phyloP scores from a whole-genome alignment of 345 rosid genomes.

The Reutealis trisperma region DNA sequence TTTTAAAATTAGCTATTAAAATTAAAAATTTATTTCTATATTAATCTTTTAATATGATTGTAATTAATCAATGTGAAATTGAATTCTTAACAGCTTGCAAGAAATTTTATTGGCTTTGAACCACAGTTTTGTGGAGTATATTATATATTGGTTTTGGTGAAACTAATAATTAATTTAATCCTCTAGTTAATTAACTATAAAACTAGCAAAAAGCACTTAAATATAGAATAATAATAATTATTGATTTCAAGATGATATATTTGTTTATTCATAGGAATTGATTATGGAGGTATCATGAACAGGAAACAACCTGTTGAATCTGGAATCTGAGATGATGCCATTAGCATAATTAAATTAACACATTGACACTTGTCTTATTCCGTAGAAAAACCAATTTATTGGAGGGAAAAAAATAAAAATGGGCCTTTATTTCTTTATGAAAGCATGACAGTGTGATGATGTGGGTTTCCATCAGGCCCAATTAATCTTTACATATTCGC shows the following conservation, averaged over 20 bases:
- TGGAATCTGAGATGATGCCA: neutral
- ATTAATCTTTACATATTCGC: too few relatives aligned
- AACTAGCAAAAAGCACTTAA: too few relatives aligned
- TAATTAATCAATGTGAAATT: too few relatives aligned
- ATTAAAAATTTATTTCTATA: too few relatives aligned
- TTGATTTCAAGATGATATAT: neutral
- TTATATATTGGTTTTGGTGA: constrained; percentile 6
- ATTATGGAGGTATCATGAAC: neutral
- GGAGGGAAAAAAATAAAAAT: too few relatives aligned
- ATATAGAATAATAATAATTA: neutral
- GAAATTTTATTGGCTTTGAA: neutral
- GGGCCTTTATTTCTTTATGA: too few relatives aligned
- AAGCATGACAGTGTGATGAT: too few relatives aligned
- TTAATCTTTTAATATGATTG: too few relatives aligned
- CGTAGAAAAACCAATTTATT: neutral
- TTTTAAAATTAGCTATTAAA: too few relatives aligned
- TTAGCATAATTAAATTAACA: too few relatives aligned
- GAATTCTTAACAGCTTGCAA: too few relatives aligned
- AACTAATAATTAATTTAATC: neutral
- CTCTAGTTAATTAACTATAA: neutral
- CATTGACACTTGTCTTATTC: neutral
- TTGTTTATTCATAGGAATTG: constrained; percentile 11
- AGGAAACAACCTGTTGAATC: neutral
- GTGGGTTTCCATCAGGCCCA: too few relatives aligned
- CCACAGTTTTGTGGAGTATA: neutral